Conservation (phyloP, 441 rosid genomes). For the Gossypium schwendimanii region DNA sequence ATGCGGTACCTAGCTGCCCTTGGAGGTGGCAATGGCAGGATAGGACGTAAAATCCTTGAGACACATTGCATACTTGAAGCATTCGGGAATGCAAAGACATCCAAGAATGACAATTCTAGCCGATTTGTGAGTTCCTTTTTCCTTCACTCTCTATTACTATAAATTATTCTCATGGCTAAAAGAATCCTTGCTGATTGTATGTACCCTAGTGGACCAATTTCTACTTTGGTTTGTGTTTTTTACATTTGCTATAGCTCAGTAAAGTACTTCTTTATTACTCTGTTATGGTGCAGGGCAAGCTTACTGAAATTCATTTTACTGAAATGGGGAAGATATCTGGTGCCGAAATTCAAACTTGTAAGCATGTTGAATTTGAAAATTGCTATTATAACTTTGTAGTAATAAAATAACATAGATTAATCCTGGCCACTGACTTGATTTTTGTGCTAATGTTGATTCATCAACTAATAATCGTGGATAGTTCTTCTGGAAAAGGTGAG, state of each 20-base stretch:
- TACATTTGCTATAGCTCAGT: not conserved
- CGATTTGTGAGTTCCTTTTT: constrained; percentile 67
- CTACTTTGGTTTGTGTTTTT: not conserved
- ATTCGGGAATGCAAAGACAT: constrained; percentile 96
- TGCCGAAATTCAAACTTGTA: constrained; percentile 83
- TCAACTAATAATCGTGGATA: constrained; percentile 22
- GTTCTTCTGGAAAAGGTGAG: constrained; percentile 92
- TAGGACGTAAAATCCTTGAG: constrained; percentile 62
- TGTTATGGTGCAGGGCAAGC: constrained; percentile 59
- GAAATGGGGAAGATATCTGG: constrained; percentile 75
- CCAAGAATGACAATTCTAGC: constrained; percentile 83
- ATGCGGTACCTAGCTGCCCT: constrained; percentile 89
- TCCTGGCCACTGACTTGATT: constrained; percentile 30
- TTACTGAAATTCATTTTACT: constrained; percentile 82
- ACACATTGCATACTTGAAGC: constrained; percentile 84
- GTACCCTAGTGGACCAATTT: not conserved
- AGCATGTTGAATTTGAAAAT: constrained; percentile 28
- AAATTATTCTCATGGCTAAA: not conserved
- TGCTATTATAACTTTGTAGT: constrained; percentile 7
- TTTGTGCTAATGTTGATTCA: constrained; percentile 21
- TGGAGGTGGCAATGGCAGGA: constrained; percentile 76
- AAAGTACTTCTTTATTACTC: not conserved
- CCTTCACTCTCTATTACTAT: not conserved
- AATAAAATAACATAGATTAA: constrained; percentile 6
- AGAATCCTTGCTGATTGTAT: not conserved